These are phyloP conservation scores for Rhizomucor miehei DNA, from an alignment of 371 early-diverging fungal genomes.

Conservation along the genomic window DNA sequence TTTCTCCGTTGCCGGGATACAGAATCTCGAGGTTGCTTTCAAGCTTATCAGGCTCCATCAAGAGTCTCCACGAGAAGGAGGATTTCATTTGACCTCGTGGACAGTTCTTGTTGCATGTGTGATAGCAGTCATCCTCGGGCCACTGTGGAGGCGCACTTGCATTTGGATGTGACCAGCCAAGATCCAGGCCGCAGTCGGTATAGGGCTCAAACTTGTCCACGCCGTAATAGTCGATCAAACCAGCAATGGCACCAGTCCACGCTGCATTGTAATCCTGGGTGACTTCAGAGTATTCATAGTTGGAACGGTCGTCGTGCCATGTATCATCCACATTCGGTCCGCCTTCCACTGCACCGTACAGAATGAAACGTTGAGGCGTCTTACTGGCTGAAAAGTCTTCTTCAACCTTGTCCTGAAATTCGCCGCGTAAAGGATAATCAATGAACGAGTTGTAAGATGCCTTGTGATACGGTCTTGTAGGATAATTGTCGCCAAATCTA, in stretches of 20 bases:
- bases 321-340: conserved; percentile 53
- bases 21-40: conserved; percentile 19
- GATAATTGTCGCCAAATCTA: conserved; percentile 50
- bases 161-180: conserved; percentile 55
- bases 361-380: conserved; percentile 45
- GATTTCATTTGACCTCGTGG: conserved; percentile 44
- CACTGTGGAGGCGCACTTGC: conserved; percentile 39
- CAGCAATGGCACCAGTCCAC: conserved; percentile 54
- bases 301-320: conserved; percentile 55
- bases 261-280: conserved; percentile 63
- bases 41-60: conserved; percentile 19
- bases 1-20: conserved; percentile 37
- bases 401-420: conserved; percentile 41
- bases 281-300: conserved; percentile 52
- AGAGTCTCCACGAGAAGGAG: conserved; percentile 41
- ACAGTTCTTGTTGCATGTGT: conserved; percentile 51
- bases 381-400: conserved; percentile 43
- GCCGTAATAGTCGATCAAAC: conserved; percentile 53
- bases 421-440: conserved; percentile 54
- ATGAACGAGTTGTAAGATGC: conserved; percentile 56
- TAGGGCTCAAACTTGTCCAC: conserved; percentile 42
- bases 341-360: conserved; percentile 57
- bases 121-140: conserved; percentile 48
- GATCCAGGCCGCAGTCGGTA: conserved; percentile 51
- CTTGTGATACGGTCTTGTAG: conserved; percentile 54